Percentiles rank a stretch among this genome's conserved stretches.
phyloP scores from a whole-genome alignment of 371 early-diverging fungal genomes.

The Mortierella sp. region DNA sequence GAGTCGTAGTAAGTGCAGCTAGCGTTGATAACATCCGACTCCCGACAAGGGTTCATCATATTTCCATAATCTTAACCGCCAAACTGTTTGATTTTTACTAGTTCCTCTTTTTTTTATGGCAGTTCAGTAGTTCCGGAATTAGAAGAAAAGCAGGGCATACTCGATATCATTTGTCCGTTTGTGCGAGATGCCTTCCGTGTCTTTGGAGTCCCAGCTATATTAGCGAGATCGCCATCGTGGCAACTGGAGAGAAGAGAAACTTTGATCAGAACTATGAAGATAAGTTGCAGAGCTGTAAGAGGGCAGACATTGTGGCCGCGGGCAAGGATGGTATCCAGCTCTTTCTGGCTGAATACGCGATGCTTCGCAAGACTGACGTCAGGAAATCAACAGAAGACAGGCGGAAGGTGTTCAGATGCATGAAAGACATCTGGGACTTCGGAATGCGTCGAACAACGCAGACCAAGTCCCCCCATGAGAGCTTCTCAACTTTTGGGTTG shows the following conservation, averaged over 20 bases:
- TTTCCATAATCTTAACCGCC: no score
- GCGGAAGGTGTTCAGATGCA: slow-evolving; percentile 20
- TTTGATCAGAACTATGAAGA: slow-evolving; percentile 5
- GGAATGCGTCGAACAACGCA: background rate
- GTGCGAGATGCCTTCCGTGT: slow-evolving; percentile 15
- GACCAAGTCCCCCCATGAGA: background rate
- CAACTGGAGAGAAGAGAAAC: slow-evolving; percentile 16
- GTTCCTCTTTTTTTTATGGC: background rate
- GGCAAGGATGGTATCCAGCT: slow-evolving; percentile 7
- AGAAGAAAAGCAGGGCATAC: slow-evolving; percentile 20
- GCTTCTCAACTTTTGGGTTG: background rate
- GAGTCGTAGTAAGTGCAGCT: no score
- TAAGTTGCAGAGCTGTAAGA: slow-evolving; percentile 1
- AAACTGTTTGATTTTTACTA: background rate
- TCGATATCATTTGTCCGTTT: slow-evolving; percentile 13
- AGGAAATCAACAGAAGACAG: slow-evolving; percentile 21
- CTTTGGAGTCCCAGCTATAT: background rate
- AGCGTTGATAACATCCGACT: no score
- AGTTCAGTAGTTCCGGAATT: background rate
- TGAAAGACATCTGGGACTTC: slow-evolving; percentile 38
- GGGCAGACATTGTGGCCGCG: slow-evolving; percentile 12
- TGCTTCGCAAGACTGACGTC: slow-evolving; percentile 15
- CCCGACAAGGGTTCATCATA: no score
- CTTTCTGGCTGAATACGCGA: slow-evolving; percentile 7
- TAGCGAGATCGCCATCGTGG: slow-evolving; percentile 15